Conservation (phyloP, 139 green algal genomes). For the Dunaliella sp. region DNA sequence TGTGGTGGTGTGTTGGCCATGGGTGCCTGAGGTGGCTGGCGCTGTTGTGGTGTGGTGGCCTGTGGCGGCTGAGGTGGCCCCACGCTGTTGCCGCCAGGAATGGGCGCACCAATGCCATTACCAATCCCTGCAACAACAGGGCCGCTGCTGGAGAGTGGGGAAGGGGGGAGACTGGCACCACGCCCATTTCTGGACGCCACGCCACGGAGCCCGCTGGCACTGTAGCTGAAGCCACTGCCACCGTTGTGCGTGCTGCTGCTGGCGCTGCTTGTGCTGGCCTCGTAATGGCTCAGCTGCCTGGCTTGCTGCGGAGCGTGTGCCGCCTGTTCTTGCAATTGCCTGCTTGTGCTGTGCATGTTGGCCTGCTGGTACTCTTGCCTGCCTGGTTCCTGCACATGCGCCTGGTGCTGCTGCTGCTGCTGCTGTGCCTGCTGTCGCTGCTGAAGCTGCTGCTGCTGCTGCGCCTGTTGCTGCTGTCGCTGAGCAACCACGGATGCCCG, state of each 20-base stretch:
- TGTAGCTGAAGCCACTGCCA: background rate
- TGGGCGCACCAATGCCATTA: too few relatives aligned
- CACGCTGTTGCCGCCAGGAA: too few relatives aligned
- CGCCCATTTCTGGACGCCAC: too few relatives aligned
- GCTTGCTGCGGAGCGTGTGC: background rate
- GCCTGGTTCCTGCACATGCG: too few relatives aligned
- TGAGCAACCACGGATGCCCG: background rate
- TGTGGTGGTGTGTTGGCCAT: too few relatives aligned
- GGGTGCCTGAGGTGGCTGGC: too few relatives aligned
- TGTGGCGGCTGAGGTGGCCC: too few relatives aligned
- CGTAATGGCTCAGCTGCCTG: background rate
- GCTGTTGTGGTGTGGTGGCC: too few relatives aligned
- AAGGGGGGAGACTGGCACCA: too few relatives aligned
- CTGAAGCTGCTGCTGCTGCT: background rate
- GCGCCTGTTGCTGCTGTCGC: background rate
- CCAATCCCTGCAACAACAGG: too few relatives aligned
- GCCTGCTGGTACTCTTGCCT: background rate
- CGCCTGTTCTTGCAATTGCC: background rate
- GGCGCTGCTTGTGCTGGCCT: background rate
- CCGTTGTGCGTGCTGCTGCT: background rate
- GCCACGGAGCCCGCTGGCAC: background rate
- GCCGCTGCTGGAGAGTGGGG: too few relatives aligned
- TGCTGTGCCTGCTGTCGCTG: background rate
- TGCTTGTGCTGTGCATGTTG: background rate
- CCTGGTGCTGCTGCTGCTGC: background rate